Conservation (phyloP, 176 grass and related monocot species). For the Elaeis guineensis region DNA sequence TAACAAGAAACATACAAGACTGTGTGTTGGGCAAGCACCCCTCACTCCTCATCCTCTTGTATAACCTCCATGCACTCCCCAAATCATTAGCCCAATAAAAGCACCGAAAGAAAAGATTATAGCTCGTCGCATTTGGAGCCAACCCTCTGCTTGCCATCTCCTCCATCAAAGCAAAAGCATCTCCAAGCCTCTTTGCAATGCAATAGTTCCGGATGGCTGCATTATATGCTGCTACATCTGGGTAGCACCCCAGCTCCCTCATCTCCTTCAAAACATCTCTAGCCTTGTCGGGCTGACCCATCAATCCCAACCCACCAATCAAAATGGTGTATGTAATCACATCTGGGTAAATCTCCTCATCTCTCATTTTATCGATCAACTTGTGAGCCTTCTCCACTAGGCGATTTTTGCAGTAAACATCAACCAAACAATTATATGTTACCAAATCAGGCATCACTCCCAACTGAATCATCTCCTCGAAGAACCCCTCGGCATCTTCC, state of each 20-base stretch:
- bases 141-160: conserved; percentile 58
- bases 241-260: conserved; percentile 64
- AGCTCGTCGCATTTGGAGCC: conserved; percentile 68
- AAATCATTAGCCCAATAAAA: conserved; percentile 79
- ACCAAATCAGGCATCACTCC: conserved; percentile 63
- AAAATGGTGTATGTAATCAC: conserved; percentile 74
- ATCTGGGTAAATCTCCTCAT: conserved; percentile 52
- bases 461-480: conserved; percentile 59
- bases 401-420: conserved; percentile 69
- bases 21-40: conserved; percentile 76
- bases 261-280: conserved; percentile 70
- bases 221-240: conserved; percentile 62
- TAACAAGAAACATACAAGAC: conserved; percentile 83
- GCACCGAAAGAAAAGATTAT: conserved; percentile 82
- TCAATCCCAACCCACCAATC: conserved; percentile 70
- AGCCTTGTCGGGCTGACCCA: conserved; percentile 82
- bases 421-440: conserved; percentile 78
- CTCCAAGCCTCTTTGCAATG: conserved; percentile 75
- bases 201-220: conserved; percentile 63
- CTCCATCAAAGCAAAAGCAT: conserved; percentile 65
- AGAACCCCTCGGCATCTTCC: conserved; percentile 77
- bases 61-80: conserved; percentile 32
- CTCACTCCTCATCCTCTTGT: conserved; percentile 47
- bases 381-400: conserved; percentile 54
- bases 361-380: conserved; percentile 69